Evolutionary conservation across 176 grass and related monocot genomes (phyloP).

Genomic region (Oryza meyeriana): DNA sequence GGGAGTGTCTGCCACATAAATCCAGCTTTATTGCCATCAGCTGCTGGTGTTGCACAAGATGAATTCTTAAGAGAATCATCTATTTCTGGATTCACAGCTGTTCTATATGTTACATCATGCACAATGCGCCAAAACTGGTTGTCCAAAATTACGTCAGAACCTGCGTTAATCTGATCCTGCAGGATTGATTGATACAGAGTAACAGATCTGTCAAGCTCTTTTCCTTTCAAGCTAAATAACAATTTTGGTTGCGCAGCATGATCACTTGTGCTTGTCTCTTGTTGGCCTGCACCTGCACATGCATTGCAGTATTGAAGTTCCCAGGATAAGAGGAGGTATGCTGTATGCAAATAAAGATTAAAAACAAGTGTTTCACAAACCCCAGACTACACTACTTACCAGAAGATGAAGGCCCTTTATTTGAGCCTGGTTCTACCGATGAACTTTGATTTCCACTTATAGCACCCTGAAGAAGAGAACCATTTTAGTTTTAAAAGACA

Average conservation of each 20-base stretch:
- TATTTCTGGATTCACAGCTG: conserved; percentile 34
- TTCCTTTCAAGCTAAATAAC: conserved; percentile 72
- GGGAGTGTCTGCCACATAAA: conserved; percentile 60
- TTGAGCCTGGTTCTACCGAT: conserved; percentile 35
- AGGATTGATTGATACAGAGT: conserved; percentile 92
- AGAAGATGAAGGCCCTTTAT: conserved; percentile 33
- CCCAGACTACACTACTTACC: conserved; percentile 31
- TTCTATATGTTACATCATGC: conserved; percentile 72
- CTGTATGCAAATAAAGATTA: neutral
- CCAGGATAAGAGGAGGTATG: neutral
- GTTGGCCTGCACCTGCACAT: conserved; percentile 44
- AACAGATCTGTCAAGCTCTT: conserved; percentile 65
- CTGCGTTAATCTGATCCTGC: conserved; percentile 63
- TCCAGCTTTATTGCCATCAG: conserved; percentile 30
- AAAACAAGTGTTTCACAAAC: neutral
- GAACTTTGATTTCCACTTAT: conserved; percentile 38
- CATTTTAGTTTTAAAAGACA: conserved; percentile 14
- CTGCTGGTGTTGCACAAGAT: conserved; percentile 28
- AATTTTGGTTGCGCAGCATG: conserved; percentile 44
- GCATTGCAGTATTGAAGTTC: conserved; percentile 27
- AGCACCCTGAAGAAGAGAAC: conserved; percentile 42
- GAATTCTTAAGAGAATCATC: conserved; percentile 15
- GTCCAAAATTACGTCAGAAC: conserved; percentile 77
- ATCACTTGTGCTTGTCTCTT: conserved; percentile 26
- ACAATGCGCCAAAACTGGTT: conserved; percentile 77